Evolutionary conservation across 139 green algal species (phyloP), one percentile per base, ranked within the genome.

Genomic region (Micractinium sp.): DNA sequence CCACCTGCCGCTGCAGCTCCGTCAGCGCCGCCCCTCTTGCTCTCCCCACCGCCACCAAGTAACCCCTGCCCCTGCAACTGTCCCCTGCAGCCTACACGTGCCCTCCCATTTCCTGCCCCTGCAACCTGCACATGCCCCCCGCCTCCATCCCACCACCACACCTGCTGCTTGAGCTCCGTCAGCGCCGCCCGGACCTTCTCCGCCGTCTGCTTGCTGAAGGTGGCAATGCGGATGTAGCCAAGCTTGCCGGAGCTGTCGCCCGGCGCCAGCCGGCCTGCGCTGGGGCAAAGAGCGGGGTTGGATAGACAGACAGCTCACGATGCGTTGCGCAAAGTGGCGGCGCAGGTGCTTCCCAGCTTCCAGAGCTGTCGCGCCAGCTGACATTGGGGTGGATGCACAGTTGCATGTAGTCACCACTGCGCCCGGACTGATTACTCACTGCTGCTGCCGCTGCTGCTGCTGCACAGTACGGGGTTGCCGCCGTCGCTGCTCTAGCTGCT

Each of bases 141-240:
- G 66, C 19, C 31, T 20, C 60, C n/a, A n/a, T n/a, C n/a, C 60
- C 15, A 4, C 33, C 5, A 2, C 81, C 23, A 16, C 60, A 86
- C 81, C 81, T 86, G 56, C 33, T 74, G 89, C 90, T 91, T 91
- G n/a, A 97, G 91, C 20, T 93, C 77, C 22, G 84, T 31, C 4
- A 98, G 67, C 0, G 96, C 96, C 22, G 93, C 86, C 75, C 88
- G 80, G 19, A 96, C 90, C 27, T 92, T 92, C 60, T 93, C 91
- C 1, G 92, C 88, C 0, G 97, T 98, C 73, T 96, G 94, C 80
- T 93, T 94, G 93, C 95, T 98, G 93, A 99, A 99, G 39, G 95
- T 97, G 39, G 96, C 90, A 19, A 99, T 89, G 0, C 95, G 92
- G 74, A 99, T 95, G 91, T 99, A 99, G 27, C 95, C 97, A 35